Base-by-base conservation (phyloP, 78 protist species). In the Capsaspora owczarzaki region DNA sequence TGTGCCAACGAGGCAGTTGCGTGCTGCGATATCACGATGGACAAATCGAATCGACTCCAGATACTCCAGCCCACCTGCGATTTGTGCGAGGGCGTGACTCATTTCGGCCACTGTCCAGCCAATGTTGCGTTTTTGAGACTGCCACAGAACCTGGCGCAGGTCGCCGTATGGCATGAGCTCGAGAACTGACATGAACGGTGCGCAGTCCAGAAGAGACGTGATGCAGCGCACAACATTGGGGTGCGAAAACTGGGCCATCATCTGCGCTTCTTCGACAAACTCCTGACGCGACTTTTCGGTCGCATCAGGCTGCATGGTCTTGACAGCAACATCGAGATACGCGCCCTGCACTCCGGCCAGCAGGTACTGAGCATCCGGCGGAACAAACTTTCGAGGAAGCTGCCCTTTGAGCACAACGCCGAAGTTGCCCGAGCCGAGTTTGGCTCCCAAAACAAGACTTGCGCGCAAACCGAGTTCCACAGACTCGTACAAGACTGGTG, bases 1-100 rank as follows among this genome's bases (percentile, higher is more conserved):
- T 6, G 23, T n/a, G 37, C 27, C 23, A 23, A 71, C 77, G n/a
- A 71, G 77, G 37, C 51, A 43, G 77, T 71, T 71, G 41, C 77
- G 49, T 25, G 56, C 56, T 14, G 77, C 77, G 10, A 71, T 8
- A n/a, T 71, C 77, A 33, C 77, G 77, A 20, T 71, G 77, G 56
- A 71, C 56, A 71, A 71, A 0, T 2, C 8, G 1, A 38, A 3
- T 23, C 22, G 35, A 23, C 31, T 51, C 56, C 22, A 71, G 77
- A 27, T 71, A 71, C 20, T 33, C 5, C 77, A 71, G 41, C 22
- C 77, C 77, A 10, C 43, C 31, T 12, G 75, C 43, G n/a, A 69
- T 23, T 16, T 69, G 75, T 1, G 25, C 8, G n/a, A 41, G 42
- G 25, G 33, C 56, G 56, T 49, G 56, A 49, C 56, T 20, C n/a